Percentiles rank a stretch among this genome's conserved stretches.
These are phyloP conservation scores for Penicillium soppii DNA, from an alignment of 495 filamentous ascomycete genomes.

Conservation along the genomic window DNA sequence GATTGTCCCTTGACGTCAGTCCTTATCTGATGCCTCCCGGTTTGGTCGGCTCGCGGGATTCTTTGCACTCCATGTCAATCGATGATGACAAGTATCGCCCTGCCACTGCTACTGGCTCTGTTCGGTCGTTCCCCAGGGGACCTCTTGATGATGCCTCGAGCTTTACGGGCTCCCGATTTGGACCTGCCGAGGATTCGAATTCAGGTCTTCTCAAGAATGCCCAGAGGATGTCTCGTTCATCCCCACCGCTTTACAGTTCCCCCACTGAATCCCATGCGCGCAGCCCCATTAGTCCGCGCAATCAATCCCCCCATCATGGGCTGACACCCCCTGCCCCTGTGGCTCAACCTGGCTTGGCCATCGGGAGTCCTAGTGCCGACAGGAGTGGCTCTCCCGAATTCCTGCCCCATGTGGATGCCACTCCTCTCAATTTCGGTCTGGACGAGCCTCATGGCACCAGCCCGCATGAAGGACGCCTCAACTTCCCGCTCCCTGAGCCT, in stretches of 20 bases:
- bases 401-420: slow-evolving; percentile 12
- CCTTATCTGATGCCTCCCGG: slow-evolving; percentile 90
- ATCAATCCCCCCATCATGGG: slow-evolving; percentile 15
- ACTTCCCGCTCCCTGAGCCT: slow-evolving; percentile 29
- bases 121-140: slow-evolving; percentile 50
- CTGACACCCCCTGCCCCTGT: slow-evolving; percentile 11
- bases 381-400: slow-evolving; percentile 27
- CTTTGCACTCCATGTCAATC: slow-evolving; percentile 74
- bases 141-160: slow-evolving; percentile 61
- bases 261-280: slow-evolving; percentile 15
- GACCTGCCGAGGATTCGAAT: slow-evolving; percentile 54
- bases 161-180: slow-evolving; percentile 54
- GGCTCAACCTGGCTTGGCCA: slow-evolving; percentile 15
- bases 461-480: slow-evolving; percentile 22
- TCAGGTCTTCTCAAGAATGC: slow-evolving; percentile 63
- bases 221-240: slow-evolving; percentile 62
- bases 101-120: slow-evolving; percentile 57
- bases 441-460: slow-evolving; percentile 2
- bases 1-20: slow-evolving; percentile 73
- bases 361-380: slow-evolving; percentile 21
- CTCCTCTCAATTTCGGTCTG: slow-evolving; percentile 22
- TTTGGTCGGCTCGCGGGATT: slow-evolving; percentile 76
- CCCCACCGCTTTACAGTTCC: slow-evolving; percentile 46
- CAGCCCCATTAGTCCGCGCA: slow-evolving; percentile 5
- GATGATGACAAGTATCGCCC: slow-evolving; percentile 85